Percentiles rank a stretch among this genome's conserved stretches.
These are phyloP conservation scores for Trichoderma gamsii DNA, from an alignment of 495 filamentous ascomycete genomes.

Conservation along the genomic window DNA sequence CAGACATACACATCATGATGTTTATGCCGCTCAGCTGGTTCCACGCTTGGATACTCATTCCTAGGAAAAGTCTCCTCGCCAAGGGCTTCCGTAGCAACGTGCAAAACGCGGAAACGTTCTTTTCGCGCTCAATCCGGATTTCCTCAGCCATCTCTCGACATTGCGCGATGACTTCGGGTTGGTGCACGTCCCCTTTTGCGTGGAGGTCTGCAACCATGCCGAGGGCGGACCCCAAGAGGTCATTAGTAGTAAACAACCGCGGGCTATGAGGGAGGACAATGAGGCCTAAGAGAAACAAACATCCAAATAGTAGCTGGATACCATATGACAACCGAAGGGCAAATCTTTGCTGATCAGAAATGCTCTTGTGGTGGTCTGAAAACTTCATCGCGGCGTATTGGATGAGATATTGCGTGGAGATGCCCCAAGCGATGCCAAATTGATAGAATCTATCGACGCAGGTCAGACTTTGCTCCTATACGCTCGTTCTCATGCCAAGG, in stretches of 20 bases:
- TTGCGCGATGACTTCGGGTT: not conserved
- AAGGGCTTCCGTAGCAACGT: not conserved
- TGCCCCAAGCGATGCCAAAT: not conserved
- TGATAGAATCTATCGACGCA: not conserved
- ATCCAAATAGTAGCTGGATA: not conserved
- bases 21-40: conserved; percentile 70
- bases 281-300: not conserved
- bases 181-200: not conserved
- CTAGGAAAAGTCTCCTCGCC: not conserved
- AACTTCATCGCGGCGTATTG: not conserved
- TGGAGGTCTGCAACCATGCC: not conserved
- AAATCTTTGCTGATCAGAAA: not conserved
- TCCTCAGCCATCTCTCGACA: not conserved
- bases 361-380: not conserved
- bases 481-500: too few relatives aligned
- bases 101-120: not conserved
- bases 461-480: not conserved
- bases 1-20: conserved; percentile 50
- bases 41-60: conserved; percentile 59
- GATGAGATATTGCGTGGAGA: not conserved
- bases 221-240: not conserved
- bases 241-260: not conserved
- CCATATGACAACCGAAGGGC: not conserved
- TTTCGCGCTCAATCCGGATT: not conserved
- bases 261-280: not conserved